These are phyloP conservation scores for Physcia stellaris DNA, from an alignment of 495 filamentous ascomycete species.

Conservation along the genomic window DNA sequence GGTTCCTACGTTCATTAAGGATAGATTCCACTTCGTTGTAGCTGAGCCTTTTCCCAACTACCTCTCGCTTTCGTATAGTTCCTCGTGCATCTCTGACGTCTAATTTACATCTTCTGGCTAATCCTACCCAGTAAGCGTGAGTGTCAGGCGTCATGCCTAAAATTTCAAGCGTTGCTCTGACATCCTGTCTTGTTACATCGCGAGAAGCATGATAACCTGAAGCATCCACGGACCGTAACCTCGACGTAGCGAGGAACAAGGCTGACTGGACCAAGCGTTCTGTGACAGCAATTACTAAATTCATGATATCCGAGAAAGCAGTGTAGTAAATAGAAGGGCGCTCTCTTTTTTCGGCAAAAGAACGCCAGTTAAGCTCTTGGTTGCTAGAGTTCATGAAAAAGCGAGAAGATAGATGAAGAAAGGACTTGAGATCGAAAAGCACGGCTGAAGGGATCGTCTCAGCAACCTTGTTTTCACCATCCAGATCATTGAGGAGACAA, in stretches of 20 bases:
- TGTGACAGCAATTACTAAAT: constrained; percentile 51
- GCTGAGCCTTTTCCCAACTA: constrained; percentile 21
- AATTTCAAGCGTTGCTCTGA: constrained; percentile 47
- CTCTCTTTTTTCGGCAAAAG: constrained; percentile 31
- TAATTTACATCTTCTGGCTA: constrained; percentile 45
- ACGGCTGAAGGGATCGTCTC: constrained; percentile 34
- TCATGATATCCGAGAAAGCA: constrained; percentile 60
- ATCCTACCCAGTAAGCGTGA: constrained; percentile 42
- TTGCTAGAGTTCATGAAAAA: constrained; percentile 69
- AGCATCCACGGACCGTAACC: constrained; percentile 29
- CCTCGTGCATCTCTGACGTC: constrained; percentile 32
- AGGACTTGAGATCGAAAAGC: constrained; percentile 44
- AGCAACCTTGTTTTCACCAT: constrained; percentile 19
- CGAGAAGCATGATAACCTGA: constrained; percentile 18
- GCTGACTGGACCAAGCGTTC: constrained; percentile 52
- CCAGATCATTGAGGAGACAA: constrained; percentile 14
- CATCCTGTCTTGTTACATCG: constrained; percentile 44
- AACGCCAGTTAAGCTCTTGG: constrained; percentile 52
- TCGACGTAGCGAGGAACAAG: constrained; percentile 52
- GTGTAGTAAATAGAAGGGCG: constrained; percentile 51
- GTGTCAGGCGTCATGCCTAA: constrained; percentile 32
- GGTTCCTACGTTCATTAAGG: constrained; percentile 14
- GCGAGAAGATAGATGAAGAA: constrained; percentile 48
- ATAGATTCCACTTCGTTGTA: constrained; percentile 43
- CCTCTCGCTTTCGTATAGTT: constrained; percentile 20